Evolutionary conservation across 2,329 filamentous ascomycete genomes (phyloP), one percentile per base, ranked within the genome.

Genomic region (Stachybotrys elegans): DNA sequence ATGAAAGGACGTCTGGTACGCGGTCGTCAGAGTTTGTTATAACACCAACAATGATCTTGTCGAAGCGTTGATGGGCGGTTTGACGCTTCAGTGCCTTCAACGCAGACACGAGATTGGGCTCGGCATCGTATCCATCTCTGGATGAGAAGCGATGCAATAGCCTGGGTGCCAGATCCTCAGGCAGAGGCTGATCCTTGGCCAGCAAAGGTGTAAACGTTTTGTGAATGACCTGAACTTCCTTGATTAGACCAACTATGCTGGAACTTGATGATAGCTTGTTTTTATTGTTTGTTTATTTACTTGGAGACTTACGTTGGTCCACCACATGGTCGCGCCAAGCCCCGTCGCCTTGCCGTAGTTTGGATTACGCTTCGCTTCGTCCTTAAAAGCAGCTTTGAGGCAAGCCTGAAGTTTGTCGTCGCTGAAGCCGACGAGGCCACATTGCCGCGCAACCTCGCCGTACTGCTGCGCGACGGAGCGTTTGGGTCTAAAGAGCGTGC

Each of bases 1-100:
- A 77, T 1, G 67, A 59, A 4, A 84, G 58, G 19, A 84, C 69
- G 21, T 59, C 59, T 0, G 73, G 70, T 0, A 83, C 75, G n/a
- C 80, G 68, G 54, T 78, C 70, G 51, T 85, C 81, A 0, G 79
- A 83, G 55, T 84, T 84, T 11, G 79, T 79, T 41, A 84, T 70
- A 6, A 84, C 66, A 21, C 79, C 80, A 5, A 81, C 62, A 2
- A 79, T 61, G 5, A 72, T 65, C 12, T 56, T 58, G 13, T 62
- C 51, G 54, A 69, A 70, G 8, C 22, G 31, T 6, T 42, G 36
- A 6, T 27, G 29, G 3, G 47, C 16, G 8, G 43, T 50, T 31
- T 43, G 44, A 6, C 53, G 45, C 8, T 65, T 62, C 5, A 81
- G 48, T 14, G 57, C 57, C 16, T 58, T 46, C 20, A 83, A 67